Evolutionary conservation across 2,329 filamentous ascomycete genomes (phyloP).

Genomic region (Trichothecium roseum): DNA sequence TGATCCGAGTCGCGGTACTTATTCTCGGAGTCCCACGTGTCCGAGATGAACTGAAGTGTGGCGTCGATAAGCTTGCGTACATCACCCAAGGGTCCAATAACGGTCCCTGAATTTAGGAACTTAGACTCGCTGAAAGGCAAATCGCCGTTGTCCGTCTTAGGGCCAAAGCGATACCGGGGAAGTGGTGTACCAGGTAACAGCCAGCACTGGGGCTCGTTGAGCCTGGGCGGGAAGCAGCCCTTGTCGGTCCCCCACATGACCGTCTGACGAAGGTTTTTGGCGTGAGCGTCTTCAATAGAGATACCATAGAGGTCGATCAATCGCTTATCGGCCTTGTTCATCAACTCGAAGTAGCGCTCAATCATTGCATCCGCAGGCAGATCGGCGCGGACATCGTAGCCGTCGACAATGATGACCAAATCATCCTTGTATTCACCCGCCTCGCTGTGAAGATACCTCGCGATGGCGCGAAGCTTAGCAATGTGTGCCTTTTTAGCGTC

Average conservation of each 20-base stretch:
- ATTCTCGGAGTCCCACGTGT: constrained; percentile 14
- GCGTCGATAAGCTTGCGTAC: constrained; percentile 15
- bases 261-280: constrained; percentile 23
- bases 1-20: constrained; percentile 28
- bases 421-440: constrained; percentile 34
- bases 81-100: constrained; percentile 27
- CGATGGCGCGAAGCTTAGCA: constrained; percentile 26
- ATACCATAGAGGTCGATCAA: constrained; percentile 38
- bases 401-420: constrained; percentile 53
- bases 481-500: constrained; percentile 24
- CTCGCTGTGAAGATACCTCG: constrained; percentile 21
- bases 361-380: constrained; percentile 53
- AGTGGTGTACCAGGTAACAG: constrained; percentile 25
- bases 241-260: constrained; percentile 35
- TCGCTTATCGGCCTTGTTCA: constrained; percentile 40
- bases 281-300: constrained; percentile 16
- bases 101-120: constrained; percentile 34
- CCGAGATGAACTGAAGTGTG: constrained; percentile 12
- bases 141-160: constrained; percentile 20
- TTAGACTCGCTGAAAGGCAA: constrained; percentile 20
- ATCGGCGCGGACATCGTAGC: constrained; percentile 55
- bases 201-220: constrained; percentile 26
- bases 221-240: constrained; percentile 28
- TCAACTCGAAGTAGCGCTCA: constrained; percentile 46
- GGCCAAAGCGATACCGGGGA: constrained; percentile 21